Evolutionary conservation across 768 basidiomycete species (phyloP).

Genomic region (Boletus rex-veris): DNA sequence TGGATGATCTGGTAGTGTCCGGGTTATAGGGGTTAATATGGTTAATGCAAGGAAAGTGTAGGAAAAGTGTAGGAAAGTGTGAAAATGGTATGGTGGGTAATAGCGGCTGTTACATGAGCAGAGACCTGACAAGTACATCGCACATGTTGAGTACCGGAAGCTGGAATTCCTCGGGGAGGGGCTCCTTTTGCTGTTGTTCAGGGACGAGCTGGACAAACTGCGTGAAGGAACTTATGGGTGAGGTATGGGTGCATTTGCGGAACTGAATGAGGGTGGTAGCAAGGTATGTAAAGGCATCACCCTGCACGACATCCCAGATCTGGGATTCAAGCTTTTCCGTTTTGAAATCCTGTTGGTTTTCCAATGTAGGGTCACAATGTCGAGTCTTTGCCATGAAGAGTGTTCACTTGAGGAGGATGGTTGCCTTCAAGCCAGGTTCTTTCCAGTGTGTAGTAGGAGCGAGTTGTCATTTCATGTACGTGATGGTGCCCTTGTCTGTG

Average conservation of each 20-base stretch:
- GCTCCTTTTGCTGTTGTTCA: constrained; percentile 37
- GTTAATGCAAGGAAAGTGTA: too few relatives aligned
- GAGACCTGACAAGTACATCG: constrained; percentile 66
- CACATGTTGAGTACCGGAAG: constrained; percentile 59
- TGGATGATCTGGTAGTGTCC: too few relatives aligned
- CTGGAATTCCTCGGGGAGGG: constrained; percentile 42
- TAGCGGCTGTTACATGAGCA: too few relatives aligned
- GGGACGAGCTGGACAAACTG: constrained; percentile 37
- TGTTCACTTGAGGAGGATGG: constrained; percentile 82
- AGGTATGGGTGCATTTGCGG: constrained; percentile 34
- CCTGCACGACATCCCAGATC: constrained; percentile 80
- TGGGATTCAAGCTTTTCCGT: constrained; percentile 79
- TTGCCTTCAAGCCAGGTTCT: constrained; percentile 65
- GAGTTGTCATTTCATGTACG: constrained; percentile 59
- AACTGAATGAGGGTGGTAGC: constrained; percentile 54
- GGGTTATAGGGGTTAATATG: too few relatives aligned
- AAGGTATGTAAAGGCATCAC: constrained; percentile 75
- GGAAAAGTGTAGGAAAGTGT: too few relatives aligned
- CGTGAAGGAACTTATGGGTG: constrained; percentile 36
- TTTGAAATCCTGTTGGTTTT: constrained; percentile 60
- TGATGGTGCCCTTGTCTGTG: constrained; percentile 43
- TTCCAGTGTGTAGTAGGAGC: constrained; percentile 57
- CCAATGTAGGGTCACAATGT: constrained; percentile 62
- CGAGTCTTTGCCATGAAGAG: constrained; percentile 77
- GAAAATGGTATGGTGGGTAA: too few relatives aligned